Percentiles rank a stretch among this genome's conserved stretches.
Evolutionary conservation across 2,329 filamentous ascomycete species (phyloP).

Genomic region (Dendrostoma leiphaemia): DNA sequence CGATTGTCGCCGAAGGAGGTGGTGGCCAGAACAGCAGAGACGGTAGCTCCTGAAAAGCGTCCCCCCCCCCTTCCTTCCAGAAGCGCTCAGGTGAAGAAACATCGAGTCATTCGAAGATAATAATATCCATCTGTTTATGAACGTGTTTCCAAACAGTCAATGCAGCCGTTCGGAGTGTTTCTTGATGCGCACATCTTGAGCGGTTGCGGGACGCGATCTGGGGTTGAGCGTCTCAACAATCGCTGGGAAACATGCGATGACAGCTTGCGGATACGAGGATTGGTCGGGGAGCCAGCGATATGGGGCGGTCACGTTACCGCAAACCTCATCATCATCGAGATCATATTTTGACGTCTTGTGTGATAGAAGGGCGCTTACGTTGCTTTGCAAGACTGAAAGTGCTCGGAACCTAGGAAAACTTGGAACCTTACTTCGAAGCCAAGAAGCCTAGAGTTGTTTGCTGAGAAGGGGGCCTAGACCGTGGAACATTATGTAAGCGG

Average conservation of each 20-base stretch:
- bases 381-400: too few species aligned
- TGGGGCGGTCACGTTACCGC: neutral
- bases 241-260: neutral
- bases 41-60: too few species aligned
- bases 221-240: neutral
- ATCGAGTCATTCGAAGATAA: neutral
- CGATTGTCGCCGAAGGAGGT: neutral
- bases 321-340: neutral
- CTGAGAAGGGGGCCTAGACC: neutral
- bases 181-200: conserved; percentile 1
- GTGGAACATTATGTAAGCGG: neutral
- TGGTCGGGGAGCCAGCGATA: neutral
- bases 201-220: conserved; percentile 8
- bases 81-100: neutral
- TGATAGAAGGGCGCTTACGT: too few species aligned
- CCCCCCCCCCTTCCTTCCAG: too few species aligned
- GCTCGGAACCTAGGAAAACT: too few species aligned
- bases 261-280: neutral
- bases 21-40: neutral
- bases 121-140: neutral
- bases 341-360: too few species aligned
- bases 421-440: too few species aligned
- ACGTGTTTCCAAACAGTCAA: neutral
- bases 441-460: neutral
- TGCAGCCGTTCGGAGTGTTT: neutral